Conservation (phyloP, 2,329 filamentous ascomycete species). For the Bipolaris cookei region DNA sequence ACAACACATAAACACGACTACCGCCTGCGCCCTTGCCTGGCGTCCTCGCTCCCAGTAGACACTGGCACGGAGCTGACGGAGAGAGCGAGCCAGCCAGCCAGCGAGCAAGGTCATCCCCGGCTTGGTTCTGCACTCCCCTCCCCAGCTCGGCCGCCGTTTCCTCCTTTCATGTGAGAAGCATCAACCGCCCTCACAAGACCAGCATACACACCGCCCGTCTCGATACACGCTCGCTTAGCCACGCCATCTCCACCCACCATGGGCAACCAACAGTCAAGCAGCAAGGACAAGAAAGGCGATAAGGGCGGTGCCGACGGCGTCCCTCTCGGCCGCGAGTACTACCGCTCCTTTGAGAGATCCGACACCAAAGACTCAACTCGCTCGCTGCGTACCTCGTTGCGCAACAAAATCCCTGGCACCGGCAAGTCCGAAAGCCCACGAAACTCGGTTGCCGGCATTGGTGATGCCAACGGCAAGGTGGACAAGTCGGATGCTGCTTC, state of each 20-base stretch:
- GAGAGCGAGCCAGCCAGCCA: neutral
- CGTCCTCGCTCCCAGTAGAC: slow-evolving; percentile 19
- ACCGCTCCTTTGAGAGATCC: slow-evolving; percentile 88
- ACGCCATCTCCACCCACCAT: slow-evolving; percentile 59
- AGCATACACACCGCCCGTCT: slow-evolving; percentile 13
- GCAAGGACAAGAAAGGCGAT: slow-evolving; percentile 53
- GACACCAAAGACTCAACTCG: slow-evolving; percentile 92
- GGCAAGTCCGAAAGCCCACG: slow-evolving; percentile 80
- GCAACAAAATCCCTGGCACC: slow-evolving; percentile 84
- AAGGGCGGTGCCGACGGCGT: slow-evolving; percentile 60
- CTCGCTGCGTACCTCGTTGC: slow-evolving; percentile 79
- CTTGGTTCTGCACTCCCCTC: slow-evolving; percentile 20
- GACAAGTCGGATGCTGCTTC: slow-evolving; percentile 78
- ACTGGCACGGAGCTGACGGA: slow-evolving; percentile 23
- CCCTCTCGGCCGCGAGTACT: slow-evolving; percentile 71
- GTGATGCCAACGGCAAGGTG: slow-evolving; percentile 56
- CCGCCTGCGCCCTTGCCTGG: slow-evolving; percentile 8
- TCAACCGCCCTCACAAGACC: slow-evolving; percentile 11
- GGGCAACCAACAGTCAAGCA: slow-evolving; percentile 78
- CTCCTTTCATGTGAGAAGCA: slow-evolving; percentile 11
- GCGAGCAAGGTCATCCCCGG: slow-evolving; percentile 10
- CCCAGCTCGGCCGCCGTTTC: slow-evolving; percentile 20
- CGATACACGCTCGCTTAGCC: slow-evolving; percentile 16
- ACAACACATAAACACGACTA: neutral
- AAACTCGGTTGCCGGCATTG: slow-evolving; percentile 68